Evolutionary conservation across 345 rosid species (phyloP), one percentile per base, ranked within the genome.

Genomic region (Salix arbutifolia): DNA sequence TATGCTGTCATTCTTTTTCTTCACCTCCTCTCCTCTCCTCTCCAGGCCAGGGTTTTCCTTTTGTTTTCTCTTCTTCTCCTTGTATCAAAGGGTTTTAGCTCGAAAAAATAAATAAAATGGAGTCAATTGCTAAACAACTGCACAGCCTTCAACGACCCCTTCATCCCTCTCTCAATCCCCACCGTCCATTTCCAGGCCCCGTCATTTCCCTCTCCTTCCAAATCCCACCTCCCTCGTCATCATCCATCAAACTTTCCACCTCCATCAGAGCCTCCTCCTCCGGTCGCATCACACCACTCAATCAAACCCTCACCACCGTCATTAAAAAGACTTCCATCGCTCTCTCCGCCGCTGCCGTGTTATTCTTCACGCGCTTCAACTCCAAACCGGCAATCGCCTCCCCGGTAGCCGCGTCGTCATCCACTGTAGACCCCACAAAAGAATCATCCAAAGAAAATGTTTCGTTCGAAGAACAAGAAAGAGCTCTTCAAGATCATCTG

Each of bases 311-410:
- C 17, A 74, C 73, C 44, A 82, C 86, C 25, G 2, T 77, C 71
- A 77, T 94, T 46, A 91, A 82, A 83, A 73, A 92, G 72, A 75
- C 91, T 52, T 86, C 85, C 89, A 71, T 92, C 82, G 74, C 91
- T 74, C 26, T 91, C 53, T 74, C 86, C 26, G 87, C 91, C 6
- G 89, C 96, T 1, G 93, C 93, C 46, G 91, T 91, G 0, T 70
- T 94, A 8, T 74, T 91, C 87, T 73, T 90, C 74, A 70, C 74
- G 53, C 89, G 88, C 23, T 83, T 89, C 79, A 87, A 85, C 23
- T 75, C 38, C 76, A 90, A 81, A 70, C 86, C 91, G 0, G 92
- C 90, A 19, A 74, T 90, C 65, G 98, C 98, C 7, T 74, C 86
- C 66, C 86, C 92, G 2, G 42, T 84, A 21, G 16, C 90, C 9